Conservation (phyloP, 495 filamentous ascomycete species). For the Diplogelasinospora grovesii region DNA sequence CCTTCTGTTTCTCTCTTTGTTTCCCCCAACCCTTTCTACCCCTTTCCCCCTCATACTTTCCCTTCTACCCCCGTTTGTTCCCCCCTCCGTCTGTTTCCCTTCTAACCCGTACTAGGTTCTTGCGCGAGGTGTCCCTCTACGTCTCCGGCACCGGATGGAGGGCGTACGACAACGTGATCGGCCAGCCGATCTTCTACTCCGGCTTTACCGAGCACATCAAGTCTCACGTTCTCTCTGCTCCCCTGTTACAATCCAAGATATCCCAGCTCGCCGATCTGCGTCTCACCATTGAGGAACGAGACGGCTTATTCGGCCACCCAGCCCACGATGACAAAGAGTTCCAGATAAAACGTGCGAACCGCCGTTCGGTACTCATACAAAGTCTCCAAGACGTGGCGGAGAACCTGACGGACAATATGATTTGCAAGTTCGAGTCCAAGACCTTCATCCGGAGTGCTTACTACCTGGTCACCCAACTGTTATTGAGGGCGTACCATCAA, state of each 20-base stretch:
- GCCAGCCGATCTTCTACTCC: slow-evolving; percentile 86
- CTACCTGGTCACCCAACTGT: slow-evolving; percentile 77
- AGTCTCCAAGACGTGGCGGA: slow-evolving; percentile 67
- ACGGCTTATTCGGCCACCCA: slow-evolving; percentile 60
- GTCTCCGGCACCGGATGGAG: slow-evolving; percentile 90
- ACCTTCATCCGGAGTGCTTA: slow-evolving; percentile 87
- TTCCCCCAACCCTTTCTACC: neutral
- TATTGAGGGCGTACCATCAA: slow-evolving; percentile 92
- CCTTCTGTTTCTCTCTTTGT: neutral
- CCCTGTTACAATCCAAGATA: slow-evolving; percentile 67
- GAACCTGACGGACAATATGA: slow-evolving; percentile 85
- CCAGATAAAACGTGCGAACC: slow-evolving; percentile 53
- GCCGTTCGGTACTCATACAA: slow-evolving; percentile 50
- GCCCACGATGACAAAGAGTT: slow-evolving; percentile 48
- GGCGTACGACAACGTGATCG: slow-evolving; percentile 82
- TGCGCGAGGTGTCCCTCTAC: slow-evolving; percentile 85
- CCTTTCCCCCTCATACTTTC: slow-evolving; percentile 10
- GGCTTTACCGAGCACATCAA: slow-evolving; percentile 92
- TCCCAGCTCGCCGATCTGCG: slow-evolving; percentile 67
- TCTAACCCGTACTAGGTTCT: slow-evolving; percentile 60
- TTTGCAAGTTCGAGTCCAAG: slow-evolving; percentile 97
- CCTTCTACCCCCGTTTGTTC: slow-evolving; percentile 16
- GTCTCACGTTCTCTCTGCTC: slow-evolving; percentile 61
- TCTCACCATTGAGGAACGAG: slow-evolving; percentile 64
- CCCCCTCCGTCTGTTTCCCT: no score